These are phyloP conservation scores for Lipomyces yamadae DNA, from an alignment of 805 yeast genomes.

Conservation along the genomic window DNA sequence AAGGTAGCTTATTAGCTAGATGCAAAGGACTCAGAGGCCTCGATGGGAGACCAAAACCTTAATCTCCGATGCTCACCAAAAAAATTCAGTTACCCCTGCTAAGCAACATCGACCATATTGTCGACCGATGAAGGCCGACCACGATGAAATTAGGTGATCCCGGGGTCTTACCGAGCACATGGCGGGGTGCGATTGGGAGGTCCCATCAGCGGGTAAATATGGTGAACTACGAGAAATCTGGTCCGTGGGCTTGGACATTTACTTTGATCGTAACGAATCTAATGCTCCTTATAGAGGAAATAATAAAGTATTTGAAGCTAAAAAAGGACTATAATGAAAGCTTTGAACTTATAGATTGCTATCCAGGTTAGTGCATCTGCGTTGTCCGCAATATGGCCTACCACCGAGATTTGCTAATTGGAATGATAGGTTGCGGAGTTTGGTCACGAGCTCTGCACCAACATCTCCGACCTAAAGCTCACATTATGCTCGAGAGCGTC, in stretches of 20 bases:
- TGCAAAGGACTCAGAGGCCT: background rate
- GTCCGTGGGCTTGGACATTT: background rate
- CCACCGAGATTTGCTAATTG: background rate
- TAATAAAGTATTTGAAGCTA: conserved; percentile 57
- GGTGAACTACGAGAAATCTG: conserved; percentile 40
- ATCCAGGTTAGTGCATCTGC: conserved; percentile 39
- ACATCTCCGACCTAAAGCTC: conserved; percentile 63
- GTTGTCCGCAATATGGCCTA: background rate
- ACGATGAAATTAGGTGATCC: background rate
- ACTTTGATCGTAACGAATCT: background rate
- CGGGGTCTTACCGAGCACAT: background rate
- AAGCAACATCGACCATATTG: background rate
- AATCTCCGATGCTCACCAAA: background rate
- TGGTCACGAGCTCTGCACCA: conserved; percentile 68
- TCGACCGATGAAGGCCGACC: background rate
- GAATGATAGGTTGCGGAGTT: conserved; percentile 55
- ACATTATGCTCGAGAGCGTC: conserved; percentile 64
- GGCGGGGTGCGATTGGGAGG: conserved; percentile 3
- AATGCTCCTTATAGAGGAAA: conserved; percentile 37
- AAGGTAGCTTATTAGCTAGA: too few relatives aligned
- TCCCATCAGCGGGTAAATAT: conserved; percentile 36
- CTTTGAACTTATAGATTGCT: conserved; percentile 45
- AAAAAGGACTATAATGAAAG: conserved; percentile 46
- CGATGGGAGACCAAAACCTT: too few relatives aligned
- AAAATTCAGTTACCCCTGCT: background rate